phyloP scores from a whole-genome alignment of 768 basidiomycete genomes.

The Phaffia tasmanica region DNA sequence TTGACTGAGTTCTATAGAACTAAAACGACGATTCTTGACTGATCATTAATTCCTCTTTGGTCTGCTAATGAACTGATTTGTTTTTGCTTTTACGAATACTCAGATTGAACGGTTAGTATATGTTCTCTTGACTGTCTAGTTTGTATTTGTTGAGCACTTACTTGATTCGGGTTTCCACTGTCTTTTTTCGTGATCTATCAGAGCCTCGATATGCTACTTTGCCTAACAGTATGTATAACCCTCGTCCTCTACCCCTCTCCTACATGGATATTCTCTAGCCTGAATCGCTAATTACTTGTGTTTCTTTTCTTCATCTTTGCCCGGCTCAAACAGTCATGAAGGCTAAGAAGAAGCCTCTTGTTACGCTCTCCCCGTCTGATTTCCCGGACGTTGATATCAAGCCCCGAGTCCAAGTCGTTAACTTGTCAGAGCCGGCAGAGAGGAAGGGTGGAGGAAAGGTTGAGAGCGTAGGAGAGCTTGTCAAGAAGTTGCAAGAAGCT shows the following conservation, averaged over 20 bases:
- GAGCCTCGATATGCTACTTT: conserved; percentile 96
- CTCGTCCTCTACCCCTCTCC: neutral
- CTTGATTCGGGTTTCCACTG: too few relatives aligned
- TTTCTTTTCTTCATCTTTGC: neutral
- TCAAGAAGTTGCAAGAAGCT: conserved; percentile 77
- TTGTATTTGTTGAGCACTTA: neutral
- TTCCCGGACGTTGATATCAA: conserved; percentile 66
- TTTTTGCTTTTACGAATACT: too few relatives aligned
- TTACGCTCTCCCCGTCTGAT: conserved; percentile 66
- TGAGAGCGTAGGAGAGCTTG: conserved; percentile 73
- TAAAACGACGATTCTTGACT: neutral
- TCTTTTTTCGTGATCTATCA: neutral
- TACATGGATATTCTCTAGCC: conserved; percentile 17
- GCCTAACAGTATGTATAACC: conserved; percentile 35
- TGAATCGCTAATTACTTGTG: neutral
- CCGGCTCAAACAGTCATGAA: conserved; percentile 31
- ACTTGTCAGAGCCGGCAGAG: conserved; percentile 78
- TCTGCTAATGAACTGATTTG: conserved; percentile 4
- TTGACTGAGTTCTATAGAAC: conserved; percentile 32
- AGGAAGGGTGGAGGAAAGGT: conserved; percentile 90
- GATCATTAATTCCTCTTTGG: neutral
- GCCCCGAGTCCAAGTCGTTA: conserved; percentile 71
- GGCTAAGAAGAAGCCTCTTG: conserved; percentile 96
- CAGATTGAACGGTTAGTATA: neutral
- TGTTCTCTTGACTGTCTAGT: neutral